Conservation (phyloP, 2,329 filamentous ascomycete species). For the Verticillium nonalfalfae region DNA sequence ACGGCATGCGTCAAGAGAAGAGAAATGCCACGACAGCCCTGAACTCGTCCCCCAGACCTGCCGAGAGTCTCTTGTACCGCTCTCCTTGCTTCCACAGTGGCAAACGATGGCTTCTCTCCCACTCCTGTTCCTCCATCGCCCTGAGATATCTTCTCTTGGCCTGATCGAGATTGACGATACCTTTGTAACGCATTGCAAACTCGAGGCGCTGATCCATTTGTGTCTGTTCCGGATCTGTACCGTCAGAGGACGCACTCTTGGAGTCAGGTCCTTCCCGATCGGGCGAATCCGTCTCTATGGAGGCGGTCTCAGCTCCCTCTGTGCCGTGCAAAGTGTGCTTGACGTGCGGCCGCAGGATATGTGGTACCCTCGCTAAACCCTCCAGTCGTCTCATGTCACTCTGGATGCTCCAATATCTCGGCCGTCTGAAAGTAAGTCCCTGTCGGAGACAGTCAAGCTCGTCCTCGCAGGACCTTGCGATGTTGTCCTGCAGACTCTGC, state of each 20-base stretch:
- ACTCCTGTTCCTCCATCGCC: constrained; percentile 4
- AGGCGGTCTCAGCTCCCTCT: background rate
- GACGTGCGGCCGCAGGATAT: background rate
- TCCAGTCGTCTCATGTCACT: background rate
- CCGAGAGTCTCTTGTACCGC: background rate
- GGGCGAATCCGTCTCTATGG: background rate
- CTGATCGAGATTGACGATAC: constrained; percentile 4
- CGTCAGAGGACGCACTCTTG: background rate
- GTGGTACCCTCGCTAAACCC: background rate
- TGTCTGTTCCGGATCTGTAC: background rate
- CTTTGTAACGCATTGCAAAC: constrained; percentile 2
- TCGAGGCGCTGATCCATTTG: background rate
- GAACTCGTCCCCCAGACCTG: background rate
- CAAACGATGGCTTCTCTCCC: background rate
- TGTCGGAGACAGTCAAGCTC: constrained; percentile 2
- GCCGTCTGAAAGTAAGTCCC: background rate
- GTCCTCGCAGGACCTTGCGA: constrained; percentile 20
- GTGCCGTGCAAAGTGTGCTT: background rate
- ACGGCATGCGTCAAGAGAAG: too few species aligned
- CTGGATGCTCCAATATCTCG: background rate
- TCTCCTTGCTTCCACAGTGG: background rate
- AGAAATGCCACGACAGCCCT: background rate
- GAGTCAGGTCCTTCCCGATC: background rate
- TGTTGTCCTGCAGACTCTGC: constrained; percentile 15
- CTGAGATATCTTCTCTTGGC: constrained; percentile 1